Evolutionary conservation across 1,284 basidiomycete genomes (phyloP).

Genomic region (Ganoderma leucocontextum): DNA sequence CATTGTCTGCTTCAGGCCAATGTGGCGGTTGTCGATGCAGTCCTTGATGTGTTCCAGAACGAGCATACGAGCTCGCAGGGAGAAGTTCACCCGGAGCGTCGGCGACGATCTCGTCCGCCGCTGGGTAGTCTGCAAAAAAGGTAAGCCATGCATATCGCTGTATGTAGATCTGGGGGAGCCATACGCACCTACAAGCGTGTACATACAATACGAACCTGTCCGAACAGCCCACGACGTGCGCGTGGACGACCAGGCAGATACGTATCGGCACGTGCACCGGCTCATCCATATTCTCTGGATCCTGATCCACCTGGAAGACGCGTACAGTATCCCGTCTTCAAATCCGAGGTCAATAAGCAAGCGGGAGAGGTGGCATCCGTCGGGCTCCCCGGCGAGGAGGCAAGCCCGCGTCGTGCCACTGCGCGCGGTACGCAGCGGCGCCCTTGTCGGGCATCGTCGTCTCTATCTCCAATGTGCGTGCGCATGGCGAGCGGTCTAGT

Average conservation of each 20-base stretch:
- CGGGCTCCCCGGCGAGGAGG: not conserved
- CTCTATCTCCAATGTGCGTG: not conserved
- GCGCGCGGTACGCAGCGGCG: not conserved
- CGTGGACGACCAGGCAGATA: constrained; percentile 12
- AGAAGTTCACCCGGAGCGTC: constrained; percentile 12
- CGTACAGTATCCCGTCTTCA: not conserved
- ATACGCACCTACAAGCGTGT: not conserved
- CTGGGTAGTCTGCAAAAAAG: constrained; percentile 12
- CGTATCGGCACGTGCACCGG: constrained; percentile 2
- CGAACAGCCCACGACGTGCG: not conserved
- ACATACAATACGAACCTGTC: not conserved
- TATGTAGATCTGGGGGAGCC: not conserved
- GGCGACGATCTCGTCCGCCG: constrained; percentile 20
- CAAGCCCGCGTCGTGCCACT: not conserved
- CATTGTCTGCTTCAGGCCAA: constrained; percentile 1
- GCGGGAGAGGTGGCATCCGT: not conserved
- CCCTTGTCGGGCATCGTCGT: not conserved
- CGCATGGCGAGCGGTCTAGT: not conserved
- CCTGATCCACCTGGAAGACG: constrained; percentile 12
- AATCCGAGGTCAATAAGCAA: not conserved
- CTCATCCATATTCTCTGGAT: constrained; percentile 4
- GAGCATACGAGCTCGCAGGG: not conserved
- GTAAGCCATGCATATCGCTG: not conserved
- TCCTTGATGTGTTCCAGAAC: not conserved
- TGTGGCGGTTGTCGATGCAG: constrained; percentile 5